Evolutionary conservation across 139 green algal species (phyloP).

Genomic region (Auxenochlorella pyrenoidosa): DNA sequence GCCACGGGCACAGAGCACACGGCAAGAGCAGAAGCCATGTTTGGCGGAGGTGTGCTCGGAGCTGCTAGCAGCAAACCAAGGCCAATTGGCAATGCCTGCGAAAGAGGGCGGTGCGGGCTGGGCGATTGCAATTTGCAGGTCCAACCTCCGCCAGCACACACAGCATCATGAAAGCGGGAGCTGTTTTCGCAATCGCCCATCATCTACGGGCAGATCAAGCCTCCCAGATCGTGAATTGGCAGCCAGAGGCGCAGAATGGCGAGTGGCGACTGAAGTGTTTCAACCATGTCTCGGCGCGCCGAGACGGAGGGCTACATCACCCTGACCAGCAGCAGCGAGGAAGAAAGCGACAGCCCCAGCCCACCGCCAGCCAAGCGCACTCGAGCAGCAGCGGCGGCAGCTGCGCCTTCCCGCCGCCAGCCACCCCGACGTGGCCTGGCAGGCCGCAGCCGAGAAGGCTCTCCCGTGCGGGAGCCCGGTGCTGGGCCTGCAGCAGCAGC

Average conservation of each 20-base stretch:
- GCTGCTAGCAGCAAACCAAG: neutral
- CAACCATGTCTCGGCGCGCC: neutral
- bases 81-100: neutral
- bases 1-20: neutral
- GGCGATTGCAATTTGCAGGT: too few relatives aligned
- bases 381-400: neutral
- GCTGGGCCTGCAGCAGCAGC: neutral
- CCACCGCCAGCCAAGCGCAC: neutral
- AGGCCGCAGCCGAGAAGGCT: neutral
- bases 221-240: neutral
- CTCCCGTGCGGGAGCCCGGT: too few relatives aligned
- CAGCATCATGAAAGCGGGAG: too few relatives aligned
- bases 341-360: neutral
- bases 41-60: neutral
- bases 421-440: too few relatives aligned
- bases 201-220: too few relatives aligned
- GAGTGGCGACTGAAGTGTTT: neutral
- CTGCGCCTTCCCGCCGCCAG: neutral
- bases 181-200: too few relatives aligned
- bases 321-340: neutral
- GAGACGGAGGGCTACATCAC: conserved; percentile 4
- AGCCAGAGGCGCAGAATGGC: neutral
- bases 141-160: too few relatives aligned
- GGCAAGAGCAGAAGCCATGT: neutral
- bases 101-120: neutral